phyloP scores from a whole-genome alignment of 1,284 basidiomycete genomes.

The Gomphus sp. region DNA sequence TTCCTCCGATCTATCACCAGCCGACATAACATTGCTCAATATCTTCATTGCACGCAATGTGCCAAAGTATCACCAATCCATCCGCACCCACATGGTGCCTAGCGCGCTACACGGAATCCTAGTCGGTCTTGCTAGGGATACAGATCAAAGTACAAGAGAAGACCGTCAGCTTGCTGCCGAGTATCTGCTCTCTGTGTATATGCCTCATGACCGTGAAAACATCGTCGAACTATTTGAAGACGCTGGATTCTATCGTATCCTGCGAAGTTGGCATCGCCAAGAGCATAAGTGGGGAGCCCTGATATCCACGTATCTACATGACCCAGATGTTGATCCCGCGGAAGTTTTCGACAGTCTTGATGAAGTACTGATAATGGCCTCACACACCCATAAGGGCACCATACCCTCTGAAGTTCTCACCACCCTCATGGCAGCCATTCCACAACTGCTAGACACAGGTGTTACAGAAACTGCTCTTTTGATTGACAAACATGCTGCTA shows the following conservation, averaged over 20 bases:
- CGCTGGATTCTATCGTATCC: conserved; percentile 87
- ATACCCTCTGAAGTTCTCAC: conserved; percentile 43
- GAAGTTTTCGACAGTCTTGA: conserved; percentile 61
- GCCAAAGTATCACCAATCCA: conserved; percentile 92
- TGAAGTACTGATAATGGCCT: conserved; percentile 46
- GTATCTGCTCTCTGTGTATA: conserved; percentile 90
- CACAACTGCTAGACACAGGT: conserved; percentile 54
- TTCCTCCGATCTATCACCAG: conserved; percentile 42
- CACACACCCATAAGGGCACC: conserved; percentile 33
- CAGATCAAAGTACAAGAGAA: conserved; percentile 69
- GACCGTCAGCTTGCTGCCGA: conserved; percentile 95
- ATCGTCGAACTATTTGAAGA: conserved; percentile 66
- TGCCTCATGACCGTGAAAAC: conserved; percentile 65
- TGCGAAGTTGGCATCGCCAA: conserved; percentile 71
- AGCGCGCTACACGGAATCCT: conserved; percentile 71
- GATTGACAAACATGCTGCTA: conserved; percentile 62
- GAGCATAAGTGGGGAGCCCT: conserved; percentile 73
- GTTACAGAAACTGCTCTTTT: conserved; percentile 63
- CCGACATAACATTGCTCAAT: conserved; percentile 76
- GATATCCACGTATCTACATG: conserved; percentile 67
- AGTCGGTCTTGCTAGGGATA: conserved; percentile 65
- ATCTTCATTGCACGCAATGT: conserved; percentile 97
- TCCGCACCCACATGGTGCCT: conserved; percentile 48
- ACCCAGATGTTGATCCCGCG: conserved; percentile 51
- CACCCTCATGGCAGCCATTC: conserved; percentile 48